phyloP scores from a whole-genome alignment of 768 basidiomycete genomes.

The Naganishia randhawae region DNA sequence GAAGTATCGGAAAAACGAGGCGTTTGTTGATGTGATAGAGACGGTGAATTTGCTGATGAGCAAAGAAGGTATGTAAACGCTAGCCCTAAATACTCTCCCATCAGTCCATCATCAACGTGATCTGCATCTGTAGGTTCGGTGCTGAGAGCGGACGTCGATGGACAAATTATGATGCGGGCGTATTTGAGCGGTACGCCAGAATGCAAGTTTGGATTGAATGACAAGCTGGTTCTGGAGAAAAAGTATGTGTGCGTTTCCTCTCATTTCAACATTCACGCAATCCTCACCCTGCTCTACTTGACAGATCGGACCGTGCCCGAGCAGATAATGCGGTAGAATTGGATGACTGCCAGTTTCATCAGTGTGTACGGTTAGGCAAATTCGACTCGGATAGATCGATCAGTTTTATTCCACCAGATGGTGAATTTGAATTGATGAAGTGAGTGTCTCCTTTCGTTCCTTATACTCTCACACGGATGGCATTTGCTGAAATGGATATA shows the following conservation, averaged over 20 bases:
- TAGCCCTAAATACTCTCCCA: background rate
- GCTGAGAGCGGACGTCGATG: constrained; percentile 93
- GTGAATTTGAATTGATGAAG: constrained; percentile 98
- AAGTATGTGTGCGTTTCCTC: constrained; percentile 52
- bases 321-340: constrained; percentile 73
- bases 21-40: constrained; percentile 99
- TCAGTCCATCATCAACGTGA: background rate
- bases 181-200: constrained; percentile 95
- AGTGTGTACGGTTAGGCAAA: constrained; percentile 90
- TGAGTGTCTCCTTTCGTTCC: too few species aligned
- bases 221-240: constrained; percentile 95
- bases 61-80: constrained; percentile 67
- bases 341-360: constrained; percentile 98
- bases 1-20: constrained; percentile 99
- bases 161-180: constrained; percentile 95
- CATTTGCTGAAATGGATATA: too few species aligned
- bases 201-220: constrained; percentile 97
- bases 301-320: constrained; percentile 36
- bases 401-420: constrained; percentile 95
- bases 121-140: constrained; percentile 65
- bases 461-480: too few species aligned
- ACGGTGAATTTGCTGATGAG: constrained; percentile 95
- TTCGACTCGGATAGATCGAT: constrained; percentile 92
- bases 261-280: background rate
- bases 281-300: background rate